Evolutionary conservation across 257 asterid genomes (phyloP).

Genomic region (Echium plantagineum): DNA sequence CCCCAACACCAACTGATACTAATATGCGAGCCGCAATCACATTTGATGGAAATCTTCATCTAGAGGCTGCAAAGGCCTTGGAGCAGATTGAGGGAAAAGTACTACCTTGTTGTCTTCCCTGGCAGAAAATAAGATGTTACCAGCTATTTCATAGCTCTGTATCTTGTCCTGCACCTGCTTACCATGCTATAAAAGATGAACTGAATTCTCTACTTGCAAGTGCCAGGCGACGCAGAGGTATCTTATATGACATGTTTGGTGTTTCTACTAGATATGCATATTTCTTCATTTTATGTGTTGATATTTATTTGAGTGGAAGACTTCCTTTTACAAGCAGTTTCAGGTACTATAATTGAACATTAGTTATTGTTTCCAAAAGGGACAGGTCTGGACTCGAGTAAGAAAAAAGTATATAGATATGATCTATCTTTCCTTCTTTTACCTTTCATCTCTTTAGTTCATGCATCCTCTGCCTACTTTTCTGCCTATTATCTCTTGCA

Average conservation of each 20-base stretch:
- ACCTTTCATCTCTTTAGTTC: too few relatives aligned
- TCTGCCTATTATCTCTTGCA: too few relatives aligned
- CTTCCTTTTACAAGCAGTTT: background rate
- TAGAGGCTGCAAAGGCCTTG: conserved; percentile 88
- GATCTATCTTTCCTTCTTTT: too few relatives aligned
- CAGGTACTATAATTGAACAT: too few relatives aligned
- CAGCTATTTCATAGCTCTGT: conserved; percentile 61
- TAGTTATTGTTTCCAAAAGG: too few relatives aligned
- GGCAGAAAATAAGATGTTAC: conserved; percentile 85
- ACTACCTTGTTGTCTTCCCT: conserved; percentile 52
- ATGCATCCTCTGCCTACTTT: too few relatives aligned
- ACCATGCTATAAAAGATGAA: conserved; percentile 44
- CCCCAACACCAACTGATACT: conserved; percentile 40
- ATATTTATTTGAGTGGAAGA: background rate
- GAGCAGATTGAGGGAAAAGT: conserved; percentile 70
- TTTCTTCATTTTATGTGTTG: background rate
- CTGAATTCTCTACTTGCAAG: conserved; percentile 40
- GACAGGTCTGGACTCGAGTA: too few relatives aligned
- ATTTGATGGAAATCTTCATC: conserved; percentile 74
- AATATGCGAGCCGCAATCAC: conserved; percentile 53
- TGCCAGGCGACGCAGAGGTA: conserved; percentile 42
- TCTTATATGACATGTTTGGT: background rate
- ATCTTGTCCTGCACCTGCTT: conserved; percentile 72
- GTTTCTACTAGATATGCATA: background rate
- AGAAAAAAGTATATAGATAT: too few relatives aligned